These are phyloP conservation scores for Wickerhamomyces sp. DNA, from an alignment of 1,139 yeast genomes.

Conservation along the genomic window DNA sequence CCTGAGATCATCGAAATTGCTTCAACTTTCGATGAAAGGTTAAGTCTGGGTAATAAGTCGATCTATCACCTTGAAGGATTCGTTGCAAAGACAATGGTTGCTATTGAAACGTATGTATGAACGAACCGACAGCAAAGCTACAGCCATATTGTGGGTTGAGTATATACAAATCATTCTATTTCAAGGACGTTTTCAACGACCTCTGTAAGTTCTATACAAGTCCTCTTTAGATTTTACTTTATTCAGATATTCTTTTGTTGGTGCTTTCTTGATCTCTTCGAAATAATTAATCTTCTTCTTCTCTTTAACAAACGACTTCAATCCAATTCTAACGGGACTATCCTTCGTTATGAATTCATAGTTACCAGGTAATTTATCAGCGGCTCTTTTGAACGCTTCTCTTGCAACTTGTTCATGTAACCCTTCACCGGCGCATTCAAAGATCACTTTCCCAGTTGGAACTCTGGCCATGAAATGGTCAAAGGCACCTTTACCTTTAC, in stretches of 20 bases:
- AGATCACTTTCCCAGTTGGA: slow-evolving; percentile 89
- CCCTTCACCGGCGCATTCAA: slow-evolving; percentile 67
- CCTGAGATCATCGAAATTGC: slow-evolving; percentile 60
- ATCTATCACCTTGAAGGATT: slow-evolving; percentile 95
- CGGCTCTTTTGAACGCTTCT: slow-evolving; percentile 88
- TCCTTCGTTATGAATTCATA: slow-evolving; percentile 77
- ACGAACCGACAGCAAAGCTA: background rate
- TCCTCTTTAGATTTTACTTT: slow-evolving; percentile 45
- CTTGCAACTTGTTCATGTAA: slow-evolving; percentile 88
- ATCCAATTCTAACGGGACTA: slow-evolving; percentile 69
- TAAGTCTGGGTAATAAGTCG: slow-evolving; percentile 80
- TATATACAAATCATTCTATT: slow-evolving; percentile 5
- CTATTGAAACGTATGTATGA: slow-evolving; percentile 15
- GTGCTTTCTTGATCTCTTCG: slow-evolving; percentile 50
- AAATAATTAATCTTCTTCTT: slow-evolving; percentile 43
- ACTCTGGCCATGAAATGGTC: slow-evolving; percentile 97
- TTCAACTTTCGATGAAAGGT: slow-evolving; percentile 79
- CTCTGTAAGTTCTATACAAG: slow-evolving; percentile 48
- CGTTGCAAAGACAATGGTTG: slow-evolving; percentile 74
- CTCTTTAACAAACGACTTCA: slow-evolving; percentile 42
- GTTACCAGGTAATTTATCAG: slow-evolving; percentile 87
- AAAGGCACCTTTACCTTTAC: slow-evolving; percentile 98
- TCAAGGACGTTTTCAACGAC: slow-evolving; percentile 36
- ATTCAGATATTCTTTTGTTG: slow-evolving; percentile 59
- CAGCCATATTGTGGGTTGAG: background rate